A percentile compares a stretch with the other conserved stretches of the same genome.
Evolutionary conservation across 306 rosid species (phyloP).

Genomic region (Pyrus bretschneideri): DNA sequence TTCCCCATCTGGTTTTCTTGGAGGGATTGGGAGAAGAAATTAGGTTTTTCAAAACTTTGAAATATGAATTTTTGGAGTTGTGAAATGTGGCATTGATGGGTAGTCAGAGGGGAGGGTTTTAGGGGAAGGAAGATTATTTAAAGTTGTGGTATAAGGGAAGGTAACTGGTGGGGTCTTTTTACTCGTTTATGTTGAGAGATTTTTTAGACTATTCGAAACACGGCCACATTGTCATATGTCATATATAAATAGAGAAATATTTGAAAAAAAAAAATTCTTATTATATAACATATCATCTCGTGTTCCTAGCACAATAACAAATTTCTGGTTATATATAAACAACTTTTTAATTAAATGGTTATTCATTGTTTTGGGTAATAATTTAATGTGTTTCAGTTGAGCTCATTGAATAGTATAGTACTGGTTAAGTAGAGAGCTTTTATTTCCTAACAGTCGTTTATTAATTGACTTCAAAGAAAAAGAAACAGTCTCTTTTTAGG

Average conservation of each 20-base stretch:
- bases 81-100: slow-evolving; percentile 42
- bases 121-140: slow-evolving; percentile 16
- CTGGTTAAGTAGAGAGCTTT: neutral
- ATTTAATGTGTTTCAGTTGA: neutral
- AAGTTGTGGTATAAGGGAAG: neutral
- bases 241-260: no score
- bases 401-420: slow-evolving; percentile 9
- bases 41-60: slow-evolving; percentile 4
- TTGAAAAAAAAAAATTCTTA: no score
- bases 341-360: slow-evolving; percentile 2
- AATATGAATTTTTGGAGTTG: slow-evolving; percentile 18
- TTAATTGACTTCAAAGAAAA: neutral
- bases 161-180: slow-evolving; percentile 12
- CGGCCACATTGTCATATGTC: no score
- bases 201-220: no score
- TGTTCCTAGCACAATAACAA: no score
- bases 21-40: neutral
- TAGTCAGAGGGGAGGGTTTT: slow-evolving; percentile 25
- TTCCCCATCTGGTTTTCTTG: slow-evolving; percentile 28
- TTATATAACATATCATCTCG: accelerated
- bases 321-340: neutral
- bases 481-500: neutral
- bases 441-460: neutral
- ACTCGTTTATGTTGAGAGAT: neutral
- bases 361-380: neutral